Evolutionary conservation across 345 rosid species (phyloP).

Genomic region (Odontarrhena argentea): DNA sequence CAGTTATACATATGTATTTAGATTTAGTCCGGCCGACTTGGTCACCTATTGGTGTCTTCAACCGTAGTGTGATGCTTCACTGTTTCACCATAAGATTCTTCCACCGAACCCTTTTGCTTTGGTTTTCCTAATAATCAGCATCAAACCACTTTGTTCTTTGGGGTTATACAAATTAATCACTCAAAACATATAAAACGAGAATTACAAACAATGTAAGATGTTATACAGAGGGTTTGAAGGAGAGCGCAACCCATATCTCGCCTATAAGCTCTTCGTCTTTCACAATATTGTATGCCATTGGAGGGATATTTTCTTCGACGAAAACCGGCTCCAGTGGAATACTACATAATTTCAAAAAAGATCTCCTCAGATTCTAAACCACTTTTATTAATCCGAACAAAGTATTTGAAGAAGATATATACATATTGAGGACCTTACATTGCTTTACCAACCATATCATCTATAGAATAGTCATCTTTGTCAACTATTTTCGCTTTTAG

Average conservation of each 20-base stretch:
- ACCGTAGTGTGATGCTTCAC: slow-evolving; percentile 42
- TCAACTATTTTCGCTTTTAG: slow-evolving; percentile 64
- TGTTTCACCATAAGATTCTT: slow-evolving; percentile 61
- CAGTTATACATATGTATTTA: background rate
- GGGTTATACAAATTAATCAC: background rate
- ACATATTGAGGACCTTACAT: slow-evolving; percentile 46
- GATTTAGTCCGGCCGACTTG: background rate
- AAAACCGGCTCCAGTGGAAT: slow-evolving; percentile 65
- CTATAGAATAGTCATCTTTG: slow-evolving; percentile 53
- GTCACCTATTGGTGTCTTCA: background rate
- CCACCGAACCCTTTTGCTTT: slow-evolving; percentile 42
- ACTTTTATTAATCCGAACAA: background rate
- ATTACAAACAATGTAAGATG: slow-evolving; percentile 15
- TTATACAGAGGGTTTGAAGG: slow-evolving; percentile 67
- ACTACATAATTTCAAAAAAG: slow-evolving; percentile 43
- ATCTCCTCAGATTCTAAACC: slow-evolving; percentile 7
- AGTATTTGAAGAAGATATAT: too few relatives aligned
- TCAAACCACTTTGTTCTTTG: background rate
- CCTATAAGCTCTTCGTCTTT: slow-evolving; percentile 64
- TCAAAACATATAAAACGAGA: background rate
- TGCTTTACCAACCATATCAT: slow-evolving; percentile 74
- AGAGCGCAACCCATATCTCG: slow-evolving; percentile 65
- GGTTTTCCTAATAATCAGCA: slow-evolving; percentile 36
- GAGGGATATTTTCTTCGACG: slow-evolving; percentile 54
- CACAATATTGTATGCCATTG: slow-evolving; percentile 68